Conservation (phyloP, 768 basidiomycete genomes). For the Boletus rufocinnamomeus region DNA sequence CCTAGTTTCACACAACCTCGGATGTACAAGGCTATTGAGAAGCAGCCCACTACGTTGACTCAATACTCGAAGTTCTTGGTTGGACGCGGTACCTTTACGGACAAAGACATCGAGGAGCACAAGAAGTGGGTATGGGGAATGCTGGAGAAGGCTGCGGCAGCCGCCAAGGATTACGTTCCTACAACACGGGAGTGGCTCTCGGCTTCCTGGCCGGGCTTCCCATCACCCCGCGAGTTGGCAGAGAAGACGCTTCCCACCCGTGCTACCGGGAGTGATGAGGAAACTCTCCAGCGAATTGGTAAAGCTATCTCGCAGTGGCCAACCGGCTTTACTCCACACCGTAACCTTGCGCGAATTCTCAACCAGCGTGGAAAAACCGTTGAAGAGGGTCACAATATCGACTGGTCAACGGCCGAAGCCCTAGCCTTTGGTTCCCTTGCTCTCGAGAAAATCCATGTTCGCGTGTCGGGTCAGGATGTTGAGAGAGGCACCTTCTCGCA, state of each 20-base stretch:
- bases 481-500: constrained; percentile 99
- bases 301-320: constrained; percentile 87
- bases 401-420: constrained; percentile 98
- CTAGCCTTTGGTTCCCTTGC: constrained; percentile 94
- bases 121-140: constrained; percentile 99
- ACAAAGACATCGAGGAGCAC: constrained; percentile 96
- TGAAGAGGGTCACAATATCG: constrained; percentile 88
- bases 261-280: constrained; percentile 77
- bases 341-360: constrained; percentile 93
- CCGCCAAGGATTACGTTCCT: constrained; percentile 92
- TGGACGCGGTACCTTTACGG: constrained; percentile 90
- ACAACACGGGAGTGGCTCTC: constrained; percentile 97
- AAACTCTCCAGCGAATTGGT: constrained; percentile 80
- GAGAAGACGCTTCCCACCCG: constrained; percentile 91
- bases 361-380: constrained; percentile 84
- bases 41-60: constrained; percentile 88
- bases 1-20: constrained; percentile 98
- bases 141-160: constrained; percentile 95
- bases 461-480: constrained; percentile 96
- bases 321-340: constrained; percentile 81
- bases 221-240: constrained; percentile 92
- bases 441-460: constrained; percentile 91
- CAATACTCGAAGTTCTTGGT: constrained; percentile 91
- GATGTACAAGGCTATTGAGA: constrained; percentile 97
- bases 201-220: constrained; percentile 97